Evolutionary conservation across 1,284 basidiomycete species (phyloP), one percentile per base, ranked within the genome.

Genomic region (Ceratobasidium theobromae): DNA sequence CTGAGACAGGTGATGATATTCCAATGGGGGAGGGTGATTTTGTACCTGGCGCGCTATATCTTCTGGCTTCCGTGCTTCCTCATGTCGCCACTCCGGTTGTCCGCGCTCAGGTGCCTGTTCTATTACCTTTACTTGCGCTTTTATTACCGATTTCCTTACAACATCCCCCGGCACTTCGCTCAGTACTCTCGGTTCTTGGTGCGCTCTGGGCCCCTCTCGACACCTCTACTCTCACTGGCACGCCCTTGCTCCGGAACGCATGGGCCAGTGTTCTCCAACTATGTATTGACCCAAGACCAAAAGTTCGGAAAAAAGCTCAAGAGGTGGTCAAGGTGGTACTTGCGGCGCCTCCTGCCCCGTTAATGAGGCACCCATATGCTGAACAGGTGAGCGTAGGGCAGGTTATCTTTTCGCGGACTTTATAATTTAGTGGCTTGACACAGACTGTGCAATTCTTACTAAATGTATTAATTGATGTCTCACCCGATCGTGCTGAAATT

Each of bases 231-330:
- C 77, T 95, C 27, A 71, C 88, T 84, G 72, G 79, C 78, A 69
- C 86, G 80, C 72, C 87, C 79, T 76, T 77, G 74, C 82, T 90
- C 71, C 85, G 90, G 51, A 87, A 92, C 74, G 80, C 84, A 1
- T 94, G 91, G 77, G 86, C 87, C 33, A 86, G 87, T 23, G 80
- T 96, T 52, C 79, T 99, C 52, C 86, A 91, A 68, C 79, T 98
- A 54, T 89, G 86, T 71, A 80, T 94, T 54, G 96, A 99, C 78
- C 83, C 87, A 1, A 81, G 96, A 49, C 96, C 97, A 38, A 98
- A 99, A 79, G 93, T 99, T 52, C 86, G 97, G 66, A 95, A 87
- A 77, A 86, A 88, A 70, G 95, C 96, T 8, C 89, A 90, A 65
- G 94, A 98, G 72, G 84, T 92, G 23, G 83, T 99, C 43, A 83